A percentile compares a stretch with the other conserved stretches of the same genome.
Evolutionary conservation across 2,329 filamentous ascomycete species (phyloP).

Genomic region (Fusarium sulawesiense): DNA sequence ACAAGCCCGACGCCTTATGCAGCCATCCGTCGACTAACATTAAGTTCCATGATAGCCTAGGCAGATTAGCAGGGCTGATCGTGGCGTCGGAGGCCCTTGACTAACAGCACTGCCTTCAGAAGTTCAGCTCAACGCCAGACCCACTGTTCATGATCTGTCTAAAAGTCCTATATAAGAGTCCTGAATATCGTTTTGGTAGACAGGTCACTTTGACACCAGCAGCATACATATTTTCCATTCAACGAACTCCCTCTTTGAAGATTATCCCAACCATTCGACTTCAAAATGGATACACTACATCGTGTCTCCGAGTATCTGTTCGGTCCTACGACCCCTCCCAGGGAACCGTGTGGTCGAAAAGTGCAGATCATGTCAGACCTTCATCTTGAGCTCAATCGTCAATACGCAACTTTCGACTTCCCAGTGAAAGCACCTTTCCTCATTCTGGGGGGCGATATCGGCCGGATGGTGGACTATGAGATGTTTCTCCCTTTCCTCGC

Average conservation of each 20-base stretch:
- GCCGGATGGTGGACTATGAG: conserved; percentile 60
- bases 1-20: conserved; percentile 8
- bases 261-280: background rate
- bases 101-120: conserved; percentile 36
- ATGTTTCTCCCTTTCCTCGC: conserved; percentile 58
- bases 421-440: conserved; percentile 56
- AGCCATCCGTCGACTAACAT: conserved; percentile 1
- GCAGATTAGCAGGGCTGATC: conserved; percentile 27
- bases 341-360: conserved; percentile 36
- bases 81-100: conserved; percentile 37
- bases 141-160: conserved; percentile 9
- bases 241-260: background rate
- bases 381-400: conserved; percentile 59
- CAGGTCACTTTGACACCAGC: background rate
- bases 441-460: conserved; percentile 63
- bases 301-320: conserved; percentile 40
- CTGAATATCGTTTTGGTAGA: background rate
- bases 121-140: conserved; percentile 8
- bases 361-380: conserved; percentile 60
- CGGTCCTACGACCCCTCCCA: conserved; percentile 15
- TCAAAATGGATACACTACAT: conserved; percentile 30
- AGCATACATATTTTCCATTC: background rate
- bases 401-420: conserved; percentile 58
- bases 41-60: conserved; percentile 17
- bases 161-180: conserved; percentile 35